A percentile compares a stretch with the other conserved stretches of the same genome.
phyloP scores from a whole-genome alignment of 2,329 filamentous ascomycete species.

The Metarhizium album region DNA sequence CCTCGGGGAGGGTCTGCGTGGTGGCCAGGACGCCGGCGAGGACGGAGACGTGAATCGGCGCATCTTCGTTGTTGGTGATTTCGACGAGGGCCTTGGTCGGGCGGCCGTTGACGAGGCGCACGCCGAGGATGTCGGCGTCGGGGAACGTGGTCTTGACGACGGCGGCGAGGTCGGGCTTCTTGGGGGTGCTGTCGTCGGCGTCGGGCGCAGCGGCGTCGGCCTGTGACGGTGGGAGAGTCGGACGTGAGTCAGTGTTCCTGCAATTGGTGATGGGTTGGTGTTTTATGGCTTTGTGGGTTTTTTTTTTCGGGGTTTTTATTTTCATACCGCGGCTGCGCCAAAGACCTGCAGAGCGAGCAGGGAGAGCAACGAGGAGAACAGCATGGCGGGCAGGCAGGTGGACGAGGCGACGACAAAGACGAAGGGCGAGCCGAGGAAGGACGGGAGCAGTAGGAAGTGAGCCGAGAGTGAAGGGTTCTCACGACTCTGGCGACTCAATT shows the following conservation, averaged over 20 bases:
- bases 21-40: slow-evolving; percentile 63
- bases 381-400: slow-evolving; percentile 2
- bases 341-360: slow-evolving; percentile 7
- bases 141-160: slow-evolving; percentile 53
- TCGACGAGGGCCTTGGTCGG: slow-evolving; percentile 74
- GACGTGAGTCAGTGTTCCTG: background rate
- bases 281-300: too few species aligned
- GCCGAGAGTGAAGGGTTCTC: background rate
- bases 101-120: slow-evolving; percentile 90
- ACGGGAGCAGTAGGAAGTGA: background rate
- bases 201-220: slow-evolving; percentile 7
- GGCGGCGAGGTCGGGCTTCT: slow-evolving; percentile 26
- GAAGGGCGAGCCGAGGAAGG: background rate
- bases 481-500: slow-evolving; percentile 1
- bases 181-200: slow-evolving; percentile 1
- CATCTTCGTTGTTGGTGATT: slow-evolving; percentile 73
- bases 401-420: background rate
- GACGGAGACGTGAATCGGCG: slow-evolving; percentile 63
- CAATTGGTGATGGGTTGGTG: background rate
- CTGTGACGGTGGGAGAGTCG: background rate
- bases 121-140: slow-evolving; percentile 76
- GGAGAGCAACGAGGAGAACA: slow-evolving; percentile 7
- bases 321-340: slow-evolving; percentile 6
- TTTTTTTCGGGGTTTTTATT: too few species aligned
- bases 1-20: slow-evolving; percentile 40